Conservation (phyloP, 257 asterid genomes). For the Solanum chaucha region DNA sequence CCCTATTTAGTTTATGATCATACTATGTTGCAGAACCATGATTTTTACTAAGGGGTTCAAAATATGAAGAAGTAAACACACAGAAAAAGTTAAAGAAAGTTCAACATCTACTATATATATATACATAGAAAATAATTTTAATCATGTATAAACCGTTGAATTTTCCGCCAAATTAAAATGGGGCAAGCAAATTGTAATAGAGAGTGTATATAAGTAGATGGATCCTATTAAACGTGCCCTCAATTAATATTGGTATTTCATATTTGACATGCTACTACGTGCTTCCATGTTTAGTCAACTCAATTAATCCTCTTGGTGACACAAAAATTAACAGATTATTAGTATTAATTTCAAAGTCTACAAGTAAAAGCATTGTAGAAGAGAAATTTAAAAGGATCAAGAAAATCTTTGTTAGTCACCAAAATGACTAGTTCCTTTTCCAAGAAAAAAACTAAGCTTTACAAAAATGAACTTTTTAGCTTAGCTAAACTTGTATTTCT, state of each 20-base stretch:
- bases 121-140: too few species aligned
- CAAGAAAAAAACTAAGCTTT: background rate
- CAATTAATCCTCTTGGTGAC: background rate
- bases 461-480: background rate
- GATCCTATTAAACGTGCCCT: background rate
- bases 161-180: too few species aligned
- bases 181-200: background rate
- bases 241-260: background rate
- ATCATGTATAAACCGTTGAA: too few species aligned
- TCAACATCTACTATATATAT: too few species aligned
- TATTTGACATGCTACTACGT: background rate
- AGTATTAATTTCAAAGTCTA: background rate
- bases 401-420: background rate
- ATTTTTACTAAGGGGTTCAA: too few species aligned
- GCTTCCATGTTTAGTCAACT: background rate
- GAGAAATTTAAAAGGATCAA: background rate
- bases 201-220: background rate
- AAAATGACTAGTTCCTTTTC: background rate
- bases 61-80: background rate
- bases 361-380: background rate
- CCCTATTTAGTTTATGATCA: background rate
- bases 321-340: background rate
- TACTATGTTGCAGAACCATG: accelerated
- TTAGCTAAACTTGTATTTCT: background rate
- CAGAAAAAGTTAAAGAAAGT: background rate